phyloP scores from a whole-genome alignment of 306 rosid species.

The Sicyos edulis region DNA sequence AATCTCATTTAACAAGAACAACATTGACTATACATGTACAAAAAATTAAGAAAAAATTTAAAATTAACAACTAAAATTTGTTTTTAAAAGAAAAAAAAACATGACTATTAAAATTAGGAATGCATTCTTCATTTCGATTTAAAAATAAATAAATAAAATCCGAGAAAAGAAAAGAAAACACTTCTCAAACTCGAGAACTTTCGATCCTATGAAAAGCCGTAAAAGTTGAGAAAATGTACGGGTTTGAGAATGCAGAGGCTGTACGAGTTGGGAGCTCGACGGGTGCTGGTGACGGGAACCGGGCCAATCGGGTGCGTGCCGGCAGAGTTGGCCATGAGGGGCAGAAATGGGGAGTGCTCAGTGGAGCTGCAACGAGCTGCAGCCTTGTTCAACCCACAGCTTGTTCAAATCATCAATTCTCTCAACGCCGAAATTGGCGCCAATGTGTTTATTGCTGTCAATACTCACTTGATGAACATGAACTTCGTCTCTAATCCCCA shows the following conservation, averaged over 20 bases:
- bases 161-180: too few species aligned
- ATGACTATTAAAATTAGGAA: too few species aligned
- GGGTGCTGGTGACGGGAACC: conserved; percentile 81
- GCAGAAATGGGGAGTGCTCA: conserved; percentile 48
- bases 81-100: too few species aligned
- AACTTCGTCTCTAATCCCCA: conserved; percentile 42
- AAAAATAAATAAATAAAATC: too few species aligned
- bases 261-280: conserved; percentile 63
- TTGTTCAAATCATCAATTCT: conserved; percentile 32
- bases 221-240: background rate
- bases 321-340: conserved; percentile 57
- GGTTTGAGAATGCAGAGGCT: conserved; percentile 19
- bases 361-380: conserved; percentile 54
- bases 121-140: too few species aligned
- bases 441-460: conserved; percentile 45
- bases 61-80: too few species aligned
- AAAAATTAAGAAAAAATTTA: too few species aligned
- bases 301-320: conserved; percentile 93
- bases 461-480: conserved; percentile 33
- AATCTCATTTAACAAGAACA: too few species aligned
- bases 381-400: conserved; percentile 55
- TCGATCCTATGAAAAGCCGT: background rate
- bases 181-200: background rate
- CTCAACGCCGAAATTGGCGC: conserved; percentile 47
- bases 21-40: too few species aligned